Conservation (phyloP, 1,139 yeast genomes). For the Debaryomyces psychrophilus region DNA sequence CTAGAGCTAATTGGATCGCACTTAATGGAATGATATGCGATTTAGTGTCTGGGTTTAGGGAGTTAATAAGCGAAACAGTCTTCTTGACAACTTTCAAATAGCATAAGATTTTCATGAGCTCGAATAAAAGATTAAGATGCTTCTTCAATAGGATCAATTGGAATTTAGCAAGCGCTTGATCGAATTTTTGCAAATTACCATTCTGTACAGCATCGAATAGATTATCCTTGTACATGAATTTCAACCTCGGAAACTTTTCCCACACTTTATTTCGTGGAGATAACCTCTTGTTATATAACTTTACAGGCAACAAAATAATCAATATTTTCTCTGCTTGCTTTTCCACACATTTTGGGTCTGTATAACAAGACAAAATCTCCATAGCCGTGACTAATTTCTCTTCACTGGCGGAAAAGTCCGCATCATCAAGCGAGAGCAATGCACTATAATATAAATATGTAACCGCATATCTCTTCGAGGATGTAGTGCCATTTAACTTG, state of each 20-base stretch:
- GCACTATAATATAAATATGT: constrained; percentile 71
- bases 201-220: constrained; percentile 50
- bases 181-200: constrained; percentile 61
- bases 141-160: constrained; percentile 58
- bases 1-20: constrained; percentile 52
- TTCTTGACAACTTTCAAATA: constrained; percentile 56
- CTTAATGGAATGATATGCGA: constrained; percentile 49
- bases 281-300: constrained; percentile 44
- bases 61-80: constrained; percentile 41
- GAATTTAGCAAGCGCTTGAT: constrained; percentile 43
- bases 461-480: constrained; percentile 54
- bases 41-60: constrained; percentile 32
- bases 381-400: constrained; percentile 54
- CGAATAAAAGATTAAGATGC: constrained; percentile 65
- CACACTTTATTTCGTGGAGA: constrained; percentile 48
- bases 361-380: constrained; percentile 29
- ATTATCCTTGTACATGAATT: constrained; percentile 46
- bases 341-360: constrained; percentile 20
- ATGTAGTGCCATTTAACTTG: constrained; percentile 52
- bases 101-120: constrained; percentile 55
- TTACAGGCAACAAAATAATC: constrained; percentile 57
- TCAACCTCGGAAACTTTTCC: constrained; percentile 47
- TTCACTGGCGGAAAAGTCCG: constrained; percentile 56
- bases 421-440: constrained; percentile 62
- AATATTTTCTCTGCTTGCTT: constrained; percentile 47